A percentile compares a stretch with the other conserved stretches of the same genome.
These are phyloP conservation scores for Vaccinium macrocarpon DNA, from an alignment of 148 eudicot species.

Conservation along the genomic window DNA sequence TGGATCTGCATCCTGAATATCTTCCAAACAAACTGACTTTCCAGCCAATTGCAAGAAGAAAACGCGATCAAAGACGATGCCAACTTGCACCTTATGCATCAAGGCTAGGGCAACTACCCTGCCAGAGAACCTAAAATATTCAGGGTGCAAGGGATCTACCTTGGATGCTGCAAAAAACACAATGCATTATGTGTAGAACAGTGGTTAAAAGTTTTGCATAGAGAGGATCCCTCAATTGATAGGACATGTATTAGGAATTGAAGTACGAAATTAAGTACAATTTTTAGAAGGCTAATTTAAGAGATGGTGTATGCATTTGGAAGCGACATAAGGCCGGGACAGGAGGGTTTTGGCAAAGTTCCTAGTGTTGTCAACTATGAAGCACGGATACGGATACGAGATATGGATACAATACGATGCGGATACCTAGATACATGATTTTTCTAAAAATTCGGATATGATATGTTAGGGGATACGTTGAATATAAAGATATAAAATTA, in stretches of 20 bases:
- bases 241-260: neutral
- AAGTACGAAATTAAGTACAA: neutral
- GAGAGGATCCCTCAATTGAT: neutral
- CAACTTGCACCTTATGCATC: conserved; percentile 90
- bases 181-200: conserved; percentile 12
- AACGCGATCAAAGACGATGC: conserved; percentile 76
- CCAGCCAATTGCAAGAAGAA: conserved; percentile 78
- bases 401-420: too few relatives aligned
- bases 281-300: neutral
- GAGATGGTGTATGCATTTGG: neutral
- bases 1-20: conserved; percentile 86
- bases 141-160: conserved; percentile 71
- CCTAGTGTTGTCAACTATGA: neutral
- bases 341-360: neutral
- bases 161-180: conserved; percentile 71
- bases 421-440: too few relatives aligned
- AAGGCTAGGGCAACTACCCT: conserved; percentile 82
- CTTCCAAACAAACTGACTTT: conserved; percentile 53
- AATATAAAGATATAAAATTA: too few relatives aligned
- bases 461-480: too few relatives aligned
- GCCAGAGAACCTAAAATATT: conserved; percentile 77
- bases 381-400: too few relatives aligned
- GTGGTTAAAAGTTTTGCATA: neutral
- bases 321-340: neutral
- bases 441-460: too few relatives aligned